Conservation (phyloP, 1,284 basidiomycete species). For the Schizopora paradoxa region DNA sequence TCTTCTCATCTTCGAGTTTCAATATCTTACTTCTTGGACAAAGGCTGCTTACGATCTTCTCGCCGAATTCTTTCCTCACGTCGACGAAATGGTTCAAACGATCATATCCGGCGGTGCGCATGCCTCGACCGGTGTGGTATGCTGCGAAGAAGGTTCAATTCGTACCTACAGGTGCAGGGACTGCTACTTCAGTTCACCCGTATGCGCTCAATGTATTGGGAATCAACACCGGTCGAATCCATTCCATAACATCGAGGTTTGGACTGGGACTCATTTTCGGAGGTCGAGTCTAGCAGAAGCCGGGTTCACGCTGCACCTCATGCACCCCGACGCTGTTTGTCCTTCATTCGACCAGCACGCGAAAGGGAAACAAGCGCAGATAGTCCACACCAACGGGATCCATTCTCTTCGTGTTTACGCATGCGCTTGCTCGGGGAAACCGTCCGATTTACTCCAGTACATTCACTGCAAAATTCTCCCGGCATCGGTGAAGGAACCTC, state of each 20-base stretch:
- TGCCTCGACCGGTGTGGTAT: too few relatives aligned
- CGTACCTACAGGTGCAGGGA: neutral
- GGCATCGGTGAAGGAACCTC: neutral
- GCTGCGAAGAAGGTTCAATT: neutral
- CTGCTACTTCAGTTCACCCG: neutral
- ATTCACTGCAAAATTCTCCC: neutral
- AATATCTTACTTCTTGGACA: too few relatives aligned
- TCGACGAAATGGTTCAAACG: too few relatives aligned
- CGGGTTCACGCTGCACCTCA: constrained; percentile 3
- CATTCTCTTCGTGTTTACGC: neutral
- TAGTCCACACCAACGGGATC: neutral
- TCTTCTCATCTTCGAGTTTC: too few relatives aligned
- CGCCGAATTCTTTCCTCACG: too few relatives aligned
- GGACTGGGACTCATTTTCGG: constrained; percentile 3
- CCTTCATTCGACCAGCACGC: neutral
- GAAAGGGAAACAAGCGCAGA: neutral
- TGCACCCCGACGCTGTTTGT: constrained; percentile 1
- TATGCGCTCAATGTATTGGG: neutral
- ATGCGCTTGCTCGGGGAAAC: neutral
- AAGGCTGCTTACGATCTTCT: too few relatives aligned
- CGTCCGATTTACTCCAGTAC: neutral
- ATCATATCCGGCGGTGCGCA: too few relatives aligned
- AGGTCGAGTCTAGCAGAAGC: neutral
- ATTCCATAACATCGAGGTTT: constrained; percentile 3
- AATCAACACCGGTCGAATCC: constrained; percentile 2